Evolutionary conservation across 2,329 filamentous ascomycete genomes (phyloP).

Genomic region (Bipolaris sorokiniana): DNA sequence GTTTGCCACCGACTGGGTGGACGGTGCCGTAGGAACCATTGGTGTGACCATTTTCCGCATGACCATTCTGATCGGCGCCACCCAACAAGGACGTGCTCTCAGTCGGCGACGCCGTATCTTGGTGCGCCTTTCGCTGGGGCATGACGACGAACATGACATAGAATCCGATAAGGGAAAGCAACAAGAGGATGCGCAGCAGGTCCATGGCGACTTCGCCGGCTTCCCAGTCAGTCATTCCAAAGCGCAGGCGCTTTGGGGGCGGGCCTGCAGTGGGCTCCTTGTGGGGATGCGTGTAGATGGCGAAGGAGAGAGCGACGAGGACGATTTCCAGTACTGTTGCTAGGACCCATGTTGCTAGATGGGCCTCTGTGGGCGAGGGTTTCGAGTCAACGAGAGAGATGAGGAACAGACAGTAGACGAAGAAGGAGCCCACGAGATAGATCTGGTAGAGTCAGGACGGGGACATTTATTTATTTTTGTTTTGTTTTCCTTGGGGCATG

Average conservation of each 20-base stretch:
- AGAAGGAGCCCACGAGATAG: conserved; percentile 82
- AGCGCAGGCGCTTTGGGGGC: conserved; percentile 27
- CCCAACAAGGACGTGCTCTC: conserved; percentile 70
- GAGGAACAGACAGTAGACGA: conserved; percentile 84
- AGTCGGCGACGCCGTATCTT: conserved; percentile 45
- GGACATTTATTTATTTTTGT: neutral
- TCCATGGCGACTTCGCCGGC: conserved; percentile 70
- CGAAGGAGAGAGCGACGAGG: conserved; percentile 71
- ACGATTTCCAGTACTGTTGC: conserved; percentile 74
- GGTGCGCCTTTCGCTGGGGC: conserved; percentile 27
- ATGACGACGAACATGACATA: conserved; percentile 63
- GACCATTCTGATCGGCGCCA: conserved; percentile 53
- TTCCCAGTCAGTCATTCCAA: conserved; percentile 64
- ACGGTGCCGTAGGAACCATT: conserved; percentile 62
- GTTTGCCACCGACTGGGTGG: conserved; percentile 50
- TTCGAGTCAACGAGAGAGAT: conserved; percentile 85
- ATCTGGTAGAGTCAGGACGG: conserved; percentile 62
- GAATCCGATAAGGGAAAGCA: conserved; percentile 65
- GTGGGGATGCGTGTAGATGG: conserved; percentile 72
- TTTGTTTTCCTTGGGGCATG: neutral
- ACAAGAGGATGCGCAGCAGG: conserved; percentile 69
- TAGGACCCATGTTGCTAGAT: conserved; percentile 79
- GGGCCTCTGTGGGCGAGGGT: conserved; percentile 78
- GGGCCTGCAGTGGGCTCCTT: conserved; percentile 62
- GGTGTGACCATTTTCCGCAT: conserved; percentile 56